Base-by-base conservation (phyloP, 805 yeast species). In the Cyberlindnera xishuangbannaensis region DNA sequence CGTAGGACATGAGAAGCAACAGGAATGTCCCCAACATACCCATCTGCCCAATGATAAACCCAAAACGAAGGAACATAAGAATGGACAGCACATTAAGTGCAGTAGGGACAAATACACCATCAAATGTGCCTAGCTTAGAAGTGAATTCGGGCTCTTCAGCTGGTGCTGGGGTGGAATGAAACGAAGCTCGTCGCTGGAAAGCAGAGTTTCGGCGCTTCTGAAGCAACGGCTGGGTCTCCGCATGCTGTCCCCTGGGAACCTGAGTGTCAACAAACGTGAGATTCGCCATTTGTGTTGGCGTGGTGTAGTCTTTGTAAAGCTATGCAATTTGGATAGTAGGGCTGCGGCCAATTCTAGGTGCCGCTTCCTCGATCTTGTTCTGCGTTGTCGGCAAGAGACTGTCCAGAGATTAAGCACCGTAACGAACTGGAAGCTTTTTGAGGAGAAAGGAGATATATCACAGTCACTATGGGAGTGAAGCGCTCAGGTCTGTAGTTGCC, bases 71-170 rank as follows among this genome's bases (percentile, higher is more conserved):
- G 55, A 90, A 92, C 95, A 92, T 87, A 56, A 92, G 70, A 50
- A 92, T 92, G 3, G 97, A 87, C 19, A 92, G 66, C 27, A 92
- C 97, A 58, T 92, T 92, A 25, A 92, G 65, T 0, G 95, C 76
- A 0, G 97, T 92, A 9, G 99, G 98, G 12, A 92, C 70, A 51
- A 94, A 88, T 2, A 88, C 97, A 12, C 97, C 97, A 38, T 76
- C 80, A 41, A 80, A 77, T 0, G 96, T 90, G 27, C 79, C 86
- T 31, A 88, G 62, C 49, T 88, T 88, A 7, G 28, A 11, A 12
- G 28, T n/a, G 7, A 20, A 23, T 17, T 19, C 27, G 7, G 15
- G 11, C 21, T 33, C 31, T 13, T 33, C 36, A 9, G 13, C 20
- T 13, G 17, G 48, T 33, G 34, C 19, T 6, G 24, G 15, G 11